phyloP scores from a whole-genome alignment of 2,329 filamentous ascomycete species.

The Diaporthe eres region DNA sequence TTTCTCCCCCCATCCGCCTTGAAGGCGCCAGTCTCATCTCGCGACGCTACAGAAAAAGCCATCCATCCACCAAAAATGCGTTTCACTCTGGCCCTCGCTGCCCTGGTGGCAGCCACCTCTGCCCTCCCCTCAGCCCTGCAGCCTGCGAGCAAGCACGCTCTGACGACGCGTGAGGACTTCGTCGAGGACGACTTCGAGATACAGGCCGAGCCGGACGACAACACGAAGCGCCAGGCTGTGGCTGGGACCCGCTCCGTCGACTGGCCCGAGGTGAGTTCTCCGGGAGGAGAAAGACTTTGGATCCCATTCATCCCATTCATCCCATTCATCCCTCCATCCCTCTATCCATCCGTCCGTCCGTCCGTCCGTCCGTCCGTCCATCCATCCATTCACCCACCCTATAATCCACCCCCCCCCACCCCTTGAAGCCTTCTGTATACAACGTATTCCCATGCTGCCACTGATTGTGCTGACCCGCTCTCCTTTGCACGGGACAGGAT shows the following conservation, averaged over 20 bases:
- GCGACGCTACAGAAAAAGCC: background rate
- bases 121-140: background rate
- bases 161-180: background rate
- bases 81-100: background rate
- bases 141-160: background rate
- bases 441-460: background rate
- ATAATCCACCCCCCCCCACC: background rate
- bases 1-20: background rate
- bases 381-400: background rate
- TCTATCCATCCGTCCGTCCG: background rate
- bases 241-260: background rate
- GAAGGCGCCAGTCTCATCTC: background rate
- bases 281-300: background rate
- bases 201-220: background rate
- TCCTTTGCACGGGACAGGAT: background rate
- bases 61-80: constrained; percentile 4
- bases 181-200: constrained; percentile 27
- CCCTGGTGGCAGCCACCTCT: constrained; percentile 14
- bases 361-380: background rate
- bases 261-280: constrained; percentile 16
- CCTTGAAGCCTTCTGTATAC: background rate
- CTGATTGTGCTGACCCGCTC: background rate
- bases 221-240: background rate
- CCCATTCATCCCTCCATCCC: background rate
- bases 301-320: background rate